Evolutionary conservation across 176 grass and related monocot genomes (phyloP).

Genomic region (Tuctoria greenei): DNA sequence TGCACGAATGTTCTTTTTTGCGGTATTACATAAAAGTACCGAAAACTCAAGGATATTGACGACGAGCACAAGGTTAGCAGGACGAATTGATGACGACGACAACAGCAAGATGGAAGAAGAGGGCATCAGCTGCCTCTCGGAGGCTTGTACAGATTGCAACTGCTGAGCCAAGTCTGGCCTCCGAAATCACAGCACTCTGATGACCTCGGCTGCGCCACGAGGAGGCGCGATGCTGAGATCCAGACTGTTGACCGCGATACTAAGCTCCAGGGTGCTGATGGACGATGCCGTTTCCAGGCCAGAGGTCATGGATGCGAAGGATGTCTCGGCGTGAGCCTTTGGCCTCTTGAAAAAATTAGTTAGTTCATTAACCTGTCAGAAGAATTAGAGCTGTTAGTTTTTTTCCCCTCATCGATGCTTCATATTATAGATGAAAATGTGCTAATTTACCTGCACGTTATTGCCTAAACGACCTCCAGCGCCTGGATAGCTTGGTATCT

Average conservation of each 20-base stretch:
- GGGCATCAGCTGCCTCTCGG: neutral
- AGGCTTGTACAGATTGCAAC: neutral
- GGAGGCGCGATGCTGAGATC: conserved; percentile 80
- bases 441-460: conserved; percentile 37
- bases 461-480: conserved; percentile 1
- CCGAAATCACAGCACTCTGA: conserved; percentile 61
- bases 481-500: conserved; percentile 29
- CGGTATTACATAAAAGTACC: conserved; percentile 9
- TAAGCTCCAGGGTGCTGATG: conserved; percentile 54
- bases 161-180: neutral
- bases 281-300: conserved; percentile 33
- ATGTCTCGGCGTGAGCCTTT: neutral
- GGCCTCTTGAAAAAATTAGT: conserved; percentile 4
- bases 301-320: conserved; percentile 39
- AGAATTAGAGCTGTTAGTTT: neutral
- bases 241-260: conserved; percentile 56
- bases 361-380: conserved; percentile 10
- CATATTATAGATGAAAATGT: neutral
- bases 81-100: neutral
- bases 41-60: conserved; percentile 7
- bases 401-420: neutral
- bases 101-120: neutral
- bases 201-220: conserved; percentile 30
- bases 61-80: conserved; percentile 27
- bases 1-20: conserved; percentile 25